Base-by-base conservation (phyloP, 164 flowering plant genomes). In the Stephania cephalantha region DNA sequence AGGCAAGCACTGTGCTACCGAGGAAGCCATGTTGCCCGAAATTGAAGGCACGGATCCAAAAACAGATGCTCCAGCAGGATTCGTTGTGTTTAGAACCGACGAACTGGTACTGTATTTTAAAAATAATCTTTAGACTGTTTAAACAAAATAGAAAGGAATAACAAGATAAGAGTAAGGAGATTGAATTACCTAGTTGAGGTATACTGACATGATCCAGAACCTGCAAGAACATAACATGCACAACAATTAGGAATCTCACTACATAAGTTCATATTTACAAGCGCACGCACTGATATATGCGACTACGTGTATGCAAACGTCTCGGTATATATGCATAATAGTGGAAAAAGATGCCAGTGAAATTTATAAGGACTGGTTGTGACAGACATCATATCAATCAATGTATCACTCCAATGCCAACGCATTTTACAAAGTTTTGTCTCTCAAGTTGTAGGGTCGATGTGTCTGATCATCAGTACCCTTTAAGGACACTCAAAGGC, bases 141-240 rank as follows among this genome's bases (percentile, higher is more conserved):
- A 1, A 52, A 6, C 35, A 67, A 66, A 20, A 55, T 25, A 17
- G 22, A 65, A 15, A 11, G n/a, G 45, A 77, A 50, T 55, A 55
- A 29, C 20, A 18, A 77, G 58, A 22, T 66, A 66, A 67, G 55
- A 45, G 17, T 64, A 35, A 63, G 75, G 69, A 29, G 63, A 61
- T 42, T 12, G 69, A 35, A 17, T 86, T 58, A 91, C 95, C 93
- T 91, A 10, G 90, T 85, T 42, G 90, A 84, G 55, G 81, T 78
- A 83, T 74, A 89, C 74, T 83, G 91, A 78, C 95, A 91, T 79
- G 87, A 71, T 15, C 79, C 85, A 10, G 79, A 78, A 82, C 93
- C 95, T 91, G 90, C 76, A 78, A 73, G 30, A 68, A 68, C n/a
- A 63, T n/a, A 55, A 11, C 50, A 69, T 55, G 6, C 63, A 12